Conservation (phyloP, 306 rosid genomes). For the Carpinus fangiana region DNA sequence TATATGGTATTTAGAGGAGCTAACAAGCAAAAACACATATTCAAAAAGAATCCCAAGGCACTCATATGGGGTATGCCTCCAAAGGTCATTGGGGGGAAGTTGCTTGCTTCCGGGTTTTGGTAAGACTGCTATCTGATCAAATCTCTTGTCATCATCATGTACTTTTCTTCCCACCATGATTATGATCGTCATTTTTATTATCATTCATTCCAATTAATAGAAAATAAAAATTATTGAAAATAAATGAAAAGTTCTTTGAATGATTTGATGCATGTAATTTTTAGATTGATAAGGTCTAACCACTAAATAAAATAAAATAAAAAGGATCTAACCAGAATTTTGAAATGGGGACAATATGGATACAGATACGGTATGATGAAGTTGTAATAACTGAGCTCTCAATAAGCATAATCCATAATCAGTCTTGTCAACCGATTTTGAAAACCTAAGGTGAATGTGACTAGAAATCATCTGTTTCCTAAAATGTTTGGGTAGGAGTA, state of each 20-base stretch:
- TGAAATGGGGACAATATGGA: background rate
- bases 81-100: constrained; percentile 83
- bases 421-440: background rate
- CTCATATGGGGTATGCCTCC: constrained; percentile 91
- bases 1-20: constrained; percentile 95
- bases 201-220: background rate
- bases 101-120: constrained; percentile 98
- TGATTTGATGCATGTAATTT: background rate
- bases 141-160: constrained; percentile 5
- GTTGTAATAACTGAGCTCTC: background rate
- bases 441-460: background rate
- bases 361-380: background rate
- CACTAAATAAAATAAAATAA: background rate
- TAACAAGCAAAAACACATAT: constrained; percentile 91
- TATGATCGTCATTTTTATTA: background rate
- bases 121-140: constrained; percentile 39
- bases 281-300: background rate
- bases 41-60: constrained; percentile 85
- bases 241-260: background rate
- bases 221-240: background rate
- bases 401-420: background rate
- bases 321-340: background rate
- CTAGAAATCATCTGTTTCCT: background rate
- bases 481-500: background rate
- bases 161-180: constrained; percentile 11